Evolutionary conservation across 1,139 yeast species (phyloP).

Genomic region (Lodderomyces parapsilosis): DNA sequence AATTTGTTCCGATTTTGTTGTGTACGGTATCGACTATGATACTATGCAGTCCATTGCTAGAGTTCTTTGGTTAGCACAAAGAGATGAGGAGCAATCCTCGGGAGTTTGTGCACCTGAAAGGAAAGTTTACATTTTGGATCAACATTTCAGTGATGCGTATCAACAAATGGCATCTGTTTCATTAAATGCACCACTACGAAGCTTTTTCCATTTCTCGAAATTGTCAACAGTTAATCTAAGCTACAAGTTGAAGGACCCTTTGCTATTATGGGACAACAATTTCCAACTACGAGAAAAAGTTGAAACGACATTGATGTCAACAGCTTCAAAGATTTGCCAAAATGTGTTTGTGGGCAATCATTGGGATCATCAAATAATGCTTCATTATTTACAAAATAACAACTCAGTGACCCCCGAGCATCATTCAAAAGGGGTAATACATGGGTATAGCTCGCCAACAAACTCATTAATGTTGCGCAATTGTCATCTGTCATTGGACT

Average conservation of each 20-base stretch:
- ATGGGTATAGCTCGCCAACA: slow-evolving; percentile 49
- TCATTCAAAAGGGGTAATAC: slow-evolving; percentile 13
- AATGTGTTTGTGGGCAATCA: slow-evolving; percentile 82
- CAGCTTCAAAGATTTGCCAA: slow-evolving; percentile 60
- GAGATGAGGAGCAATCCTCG: slow-evolving; percentile 22
- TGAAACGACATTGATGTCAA: slow-evolving; percentile 80
- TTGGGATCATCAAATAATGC: slow-evolving; percentile 45
- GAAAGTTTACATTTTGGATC: slow-evolving; percentile 19
- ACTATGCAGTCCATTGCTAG: slow-evolving; percentile 46
- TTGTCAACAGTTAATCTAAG: slow-evolving; percentile 7
- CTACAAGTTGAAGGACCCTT: slow-evolving; percentile 6
- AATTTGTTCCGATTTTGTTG: slow-evolving; percentile 63
- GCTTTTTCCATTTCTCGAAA: slow-evolving; percentile 10
- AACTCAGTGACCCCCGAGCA: neutral
- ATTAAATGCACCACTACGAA: slow-evolving; percentile 5
- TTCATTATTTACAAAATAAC: slow-evolving; percentile 23
- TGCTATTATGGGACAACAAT: slow-evolving; percentile 62
- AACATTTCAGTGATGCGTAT: slow-evolving; percentile 3
- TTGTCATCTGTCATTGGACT: slow-evolving; percentile 2
- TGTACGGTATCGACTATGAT: slow-evolving; percentile 48
- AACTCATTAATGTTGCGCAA: slow-evolving; percentile 16
- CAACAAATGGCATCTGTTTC: neutral
- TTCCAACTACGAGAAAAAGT: slow-evolving; percentile 71
- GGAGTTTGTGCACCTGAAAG: slow-evolving; percentile 8
- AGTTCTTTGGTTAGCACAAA: slow-evolving; percentile 55